A percentile compares a stretch with the other conserved stretches of the same genome.
These are phyloP conservation scores for Elongisporangium senticosum DNA, from an alignment of 352 stramenopile genomes.

Conservation along the genomic window DNA sequence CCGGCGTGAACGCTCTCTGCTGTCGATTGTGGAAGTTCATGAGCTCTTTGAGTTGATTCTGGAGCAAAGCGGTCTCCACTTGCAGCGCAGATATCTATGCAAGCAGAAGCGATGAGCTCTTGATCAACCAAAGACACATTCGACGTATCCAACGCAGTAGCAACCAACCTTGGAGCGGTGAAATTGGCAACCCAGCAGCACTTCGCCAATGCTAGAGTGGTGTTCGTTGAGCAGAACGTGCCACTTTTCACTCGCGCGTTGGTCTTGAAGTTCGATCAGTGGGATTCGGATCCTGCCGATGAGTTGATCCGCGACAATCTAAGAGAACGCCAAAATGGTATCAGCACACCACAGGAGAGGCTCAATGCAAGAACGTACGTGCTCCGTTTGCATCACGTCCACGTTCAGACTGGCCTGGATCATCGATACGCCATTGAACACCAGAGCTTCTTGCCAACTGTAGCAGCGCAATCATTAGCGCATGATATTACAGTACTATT, in stretches of 20 bases:
- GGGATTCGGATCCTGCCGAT: slow-evolving; percentile 34
- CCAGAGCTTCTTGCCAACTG: slow-evolving; percentile 39
- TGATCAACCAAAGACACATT: slow-evolving; percentile 4
- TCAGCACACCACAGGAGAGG: background rate
- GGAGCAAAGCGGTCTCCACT: slow-evolving; percentile 44
- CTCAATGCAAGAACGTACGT: slow-evolving; percentile 5
- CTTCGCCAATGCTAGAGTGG: slow-evolving; percentile 20
- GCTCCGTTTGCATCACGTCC: slow-evolving; percentile 62
- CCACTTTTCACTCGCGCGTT: slow-evolving; percentile 41
- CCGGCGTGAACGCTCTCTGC: slow-evolving; percentile 5
- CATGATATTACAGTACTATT: too few relatives aligned
- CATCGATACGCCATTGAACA: slow-evolving; percentile 38
- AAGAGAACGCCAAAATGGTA: background rate
- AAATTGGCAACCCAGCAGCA: slow-evolving; percentile 44
- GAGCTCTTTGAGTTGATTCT: slow-evolving; percentile 59
- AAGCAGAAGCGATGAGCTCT: slow-evolving; percentile 2
- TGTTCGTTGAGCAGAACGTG: slow-evolving; percentile 32
- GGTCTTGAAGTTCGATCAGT: slow-evolving; percentile 40
- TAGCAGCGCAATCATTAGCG: background rate
- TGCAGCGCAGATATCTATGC: slow-evolving; percentile 46
- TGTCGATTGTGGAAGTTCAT: slow-evolving; percentile 27
- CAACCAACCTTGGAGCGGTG: slow-evolving; percentile 37
- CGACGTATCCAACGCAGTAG: background rate
- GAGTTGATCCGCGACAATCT: slow-evolving; percentile 37
- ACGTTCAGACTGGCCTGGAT: slow-evolving; percentile 33